These are phyloP conservation scores for Lactuca saligna DNA, from an alignment of 129 eudicot species.

Conservation along the genomic window DNA sequence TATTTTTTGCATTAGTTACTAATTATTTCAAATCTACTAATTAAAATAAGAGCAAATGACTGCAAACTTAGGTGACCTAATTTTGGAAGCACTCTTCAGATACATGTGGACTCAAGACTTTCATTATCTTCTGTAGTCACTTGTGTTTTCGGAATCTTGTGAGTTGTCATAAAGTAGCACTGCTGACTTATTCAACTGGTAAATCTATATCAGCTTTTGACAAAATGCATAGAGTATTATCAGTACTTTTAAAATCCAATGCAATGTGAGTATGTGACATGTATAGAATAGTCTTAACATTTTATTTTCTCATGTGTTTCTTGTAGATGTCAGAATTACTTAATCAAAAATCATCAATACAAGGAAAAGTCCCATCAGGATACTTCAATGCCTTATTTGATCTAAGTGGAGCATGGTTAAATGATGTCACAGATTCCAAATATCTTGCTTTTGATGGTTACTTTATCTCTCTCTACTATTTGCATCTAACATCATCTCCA, in stretches of 20 bases:
- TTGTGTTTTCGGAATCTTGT: conserved; percentile 24
- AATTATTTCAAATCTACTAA: neutral
- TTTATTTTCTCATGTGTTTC: neutral
- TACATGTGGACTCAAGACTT: conserved; percentile 6
- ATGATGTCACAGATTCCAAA: conserved; percentile 70
- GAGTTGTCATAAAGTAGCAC: conserved; percentile 21
- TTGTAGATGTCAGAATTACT: conserved; percentile 91
- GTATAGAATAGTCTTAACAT: neutral
- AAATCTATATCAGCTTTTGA: conserved; percentile 9
- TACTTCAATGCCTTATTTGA: conserved; percentile 75
- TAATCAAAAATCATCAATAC: conserved; percentile 77
- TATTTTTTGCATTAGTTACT: neutral
- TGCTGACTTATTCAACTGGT: conserved; percentile 23
- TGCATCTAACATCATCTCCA: conserved; percentile 71
- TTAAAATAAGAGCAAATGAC: too few relatives aligned
- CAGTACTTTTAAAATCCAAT: neutral
- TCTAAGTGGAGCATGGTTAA: conserved; percentile 84
- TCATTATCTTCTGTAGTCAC: neutral
- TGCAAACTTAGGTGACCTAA: conserved; percentile 5
- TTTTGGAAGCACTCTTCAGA: conserved; percentile 14
- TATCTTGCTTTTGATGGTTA: conserved; percentile 89
- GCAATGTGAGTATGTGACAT: conserved; percentile 1
- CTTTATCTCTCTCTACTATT: conserved; percentile 72
- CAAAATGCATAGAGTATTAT: neutral
- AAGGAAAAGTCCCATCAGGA: conserved; percentile 92